Evolutionary conservation across 1,139 yeast species (phyloP).

Genomic region (Lodderomyces pseudojiufengensis): DNA sequence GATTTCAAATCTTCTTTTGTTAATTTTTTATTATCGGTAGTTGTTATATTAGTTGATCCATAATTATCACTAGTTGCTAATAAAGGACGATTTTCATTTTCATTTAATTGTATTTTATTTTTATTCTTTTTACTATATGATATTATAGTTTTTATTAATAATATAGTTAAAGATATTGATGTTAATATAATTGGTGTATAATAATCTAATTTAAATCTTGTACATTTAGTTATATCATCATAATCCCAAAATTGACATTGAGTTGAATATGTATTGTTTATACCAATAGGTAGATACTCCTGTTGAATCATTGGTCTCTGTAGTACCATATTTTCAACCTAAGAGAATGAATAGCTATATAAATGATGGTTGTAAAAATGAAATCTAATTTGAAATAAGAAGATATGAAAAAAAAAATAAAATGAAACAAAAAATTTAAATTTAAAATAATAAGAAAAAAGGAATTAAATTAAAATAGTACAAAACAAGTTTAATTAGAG

Average conservation of each 20-base stretch:
- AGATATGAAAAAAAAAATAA: too few species aligned
- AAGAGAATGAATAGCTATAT: too few species aligned
- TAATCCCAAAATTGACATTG: slow-evolving; percentile 42
- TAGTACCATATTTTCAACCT: too few species aligned
- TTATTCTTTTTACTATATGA: slow-evolving; percentile 13
- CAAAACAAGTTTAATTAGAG: too few species aligned
- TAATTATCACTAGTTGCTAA: slow-evolving; percentile 31
- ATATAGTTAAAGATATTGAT: slow-evolving; percentile 26
- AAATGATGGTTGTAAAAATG: too few species aligned
- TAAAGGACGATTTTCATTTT: slow-evolving; percentile 30
- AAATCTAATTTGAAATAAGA: too few species aligned
- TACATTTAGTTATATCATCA: slow-evolving; percentile 47
- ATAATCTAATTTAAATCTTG: slow-evolving; percentile 36
- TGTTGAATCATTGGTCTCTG: too few species aligned
- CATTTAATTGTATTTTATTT: slow-evolving; percentile 7
- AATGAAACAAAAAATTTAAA: too few species aligned
- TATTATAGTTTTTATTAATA: slow-evolving; percentile 21
- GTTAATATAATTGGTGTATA: slow-evolving; percentile 33
- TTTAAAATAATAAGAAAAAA: too few species aligned
- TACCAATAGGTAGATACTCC: too few species aligned
- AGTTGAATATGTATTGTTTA: neutral
- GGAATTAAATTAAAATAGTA: too few species aligned
- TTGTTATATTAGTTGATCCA: slow-evolving; percentile 20
- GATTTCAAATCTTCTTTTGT: slow-evolving; percentile 26
- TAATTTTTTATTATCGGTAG: slow-evolving; percentile 7